Evolutionary conservation across 2,329 filamentous ascomycete species (phyloP).

Genomic region (Pleomassaria siparia): DNA sequence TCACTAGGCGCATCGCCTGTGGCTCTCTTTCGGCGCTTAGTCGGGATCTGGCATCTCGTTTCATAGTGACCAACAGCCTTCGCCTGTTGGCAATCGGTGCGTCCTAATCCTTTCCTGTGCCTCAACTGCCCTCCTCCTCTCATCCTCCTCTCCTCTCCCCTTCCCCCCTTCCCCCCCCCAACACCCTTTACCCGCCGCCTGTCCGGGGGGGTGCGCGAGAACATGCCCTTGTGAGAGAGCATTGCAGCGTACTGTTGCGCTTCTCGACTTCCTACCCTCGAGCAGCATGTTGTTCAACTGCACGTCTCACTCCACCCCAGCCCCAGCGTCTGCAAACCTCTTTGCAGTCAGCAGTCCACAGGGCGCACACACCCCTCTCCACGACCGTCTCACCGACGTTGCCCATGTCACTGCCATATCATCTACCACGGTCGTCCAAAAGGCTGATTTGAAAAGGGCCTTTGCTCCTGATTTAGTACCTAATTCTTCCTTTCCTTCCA

Average conservation of each 20-base stretch:
- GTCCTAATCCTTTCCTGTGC: conserved; percentile 25
- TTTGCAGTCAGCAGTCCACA: neutral
- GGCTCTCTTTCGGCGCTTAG: conserved; percentile 45
- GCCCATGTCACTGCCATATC: conserved; percentile 22
- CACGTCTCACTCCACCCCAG: neutral
- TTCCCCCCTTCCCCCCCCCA: no score
- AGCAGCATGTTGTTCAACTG: conserved; percentile 1
- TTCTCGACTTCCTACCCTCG: neutral
- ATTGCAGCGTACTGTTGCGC: conserved; percentile 5
- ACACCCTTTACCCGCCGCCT: conserved; percentile 9
- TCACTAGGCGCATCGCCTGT: conserved; percentile 38
- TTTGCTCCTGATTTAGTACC: conserved; percentile 30
- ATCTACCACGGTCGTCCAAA: conserved; percentile 24
- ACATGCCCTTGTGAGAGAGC: conserved; percentile 10
- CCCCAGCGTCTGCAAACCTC: neutral
- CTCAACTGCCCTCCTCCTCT: no score
- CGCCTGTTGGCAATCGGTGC: conserved; percentile 36
- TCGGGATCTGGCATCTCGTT: conserved; percentile 49
- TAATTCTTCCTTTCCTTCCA: conserved; percentile 38
- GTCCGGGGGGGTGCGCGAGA: conserved; percentile 2
- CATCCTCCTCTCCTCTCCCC: no score
- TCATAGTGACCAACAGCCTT: conserved; percentile 28
- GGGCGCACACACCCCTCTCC: neutral
- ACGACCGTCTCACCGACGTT: neutral
- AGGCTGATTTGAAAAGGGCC: conserved; percentile 43